Conservation (phyloP, 2,329 filamentous ascomycete genomes). For the Ophiostoma australiae region DNA sequence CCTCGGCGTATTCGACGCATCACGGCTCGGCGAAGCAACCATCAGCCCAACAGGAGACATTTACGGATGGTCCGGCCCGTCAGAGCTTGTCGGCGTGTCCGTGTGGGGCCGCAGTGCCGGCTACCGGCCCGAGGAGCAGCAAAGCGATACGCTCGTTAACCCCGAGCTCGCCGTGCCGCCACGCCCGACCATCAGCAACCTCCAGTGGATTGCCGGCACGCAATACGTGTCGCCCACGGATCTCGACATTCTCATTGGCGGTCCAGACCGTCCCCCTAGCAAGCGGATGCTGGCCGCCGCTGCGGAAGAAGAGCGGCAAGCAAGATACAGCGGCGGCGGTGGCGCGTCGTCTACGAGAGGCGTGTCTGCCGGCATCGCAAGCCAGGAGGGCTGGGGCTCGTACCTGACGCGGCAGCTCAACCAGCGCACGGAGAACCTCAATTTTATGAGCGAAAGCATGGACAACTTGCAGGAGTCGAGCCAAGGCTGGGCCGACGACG, state of each 20-base stretch:
- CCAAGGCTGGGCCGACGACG: slow-evolving; percentile 78
- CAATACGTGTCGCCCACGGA: slow-evolving; percentile 84
- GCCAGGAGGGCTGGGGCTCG: slow-evolving; percentile 63
- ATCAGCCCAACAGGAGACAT: slow-evolving; percentile 77
- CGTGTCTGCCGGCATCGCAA: slow-evolving; percentile 23
- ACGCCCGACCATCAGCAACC: slow-evolving; percentile 85
- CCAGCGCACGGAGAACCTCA: slow-evolving; percentile 83
- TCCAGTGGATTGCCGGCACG: slow-evolving; percentile 95
- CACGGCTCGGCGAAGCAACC: slow-evolving; percentile 62
- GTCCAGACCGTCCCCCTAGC: slow-evolving; percentile 78
- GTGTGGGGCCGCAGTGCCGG: slow-evolving; percentile 68
- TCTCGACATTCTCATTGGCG: slow-evolving; percentile 85
- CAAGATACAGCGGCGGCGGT: slow-evolving; percentile 38
- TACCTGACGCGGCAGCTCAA: slow-evolving; percentile 85
- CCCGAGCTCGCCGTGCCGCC: slow-evolving; percentile 67
- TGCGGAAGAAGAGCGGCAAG: slow-evolving; percentile 65
- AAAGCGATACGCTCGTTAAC: slow-evolving; percentile 74
- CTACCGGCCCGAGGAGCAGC: slow-evolving; percentile 48
- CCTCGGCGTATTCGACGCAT: slow-evolving; percentile 67
- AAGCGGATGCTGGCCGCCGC: slow-evolving; percentile 82
- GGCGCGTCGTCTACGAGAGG: slow-evolving; percentile 26
- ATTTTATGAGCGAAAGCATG: slow-evolving; percentile 77
- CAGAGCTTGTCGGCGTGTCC: slow-evolving; percentile 76
- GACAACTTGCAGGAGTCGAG: slow-evolving; percentile 76
- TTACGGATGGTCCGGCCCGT: slow-evolving; percentile 82